phyloP scores from a whole-genome alignment of 805 yeast species.

The Priceomyces carsonii region DNA sequence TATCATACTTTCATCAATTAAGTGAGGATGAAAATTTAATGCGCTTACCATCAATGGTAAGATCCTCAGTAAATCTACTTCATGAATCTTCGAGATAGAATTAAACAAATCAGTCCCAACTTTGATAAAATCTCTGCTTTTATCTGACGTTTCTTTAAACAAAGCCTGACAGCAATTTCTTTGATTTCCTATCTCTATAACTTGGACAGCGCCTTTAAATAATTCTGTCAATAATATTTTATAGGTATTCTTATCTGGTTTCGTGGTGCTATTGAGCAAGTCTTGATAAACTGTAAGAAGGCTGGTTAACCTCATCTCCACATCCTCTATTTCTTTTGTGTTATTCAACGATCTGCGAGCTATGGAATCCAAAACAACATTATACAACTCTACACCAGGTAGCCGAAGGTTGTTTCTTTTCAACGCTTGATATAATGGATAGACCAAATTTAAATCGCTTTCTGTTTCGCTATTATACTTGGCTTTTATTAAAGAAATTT shows the following conservation, averaged over 20 bases:
- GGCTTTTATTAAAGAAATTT: constrained; percentile 18
- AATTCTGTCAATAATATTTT: constrained; percentile 49
- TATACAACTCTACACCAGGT: constrained; percentile 55
- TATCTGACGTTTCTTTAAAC: constrained; percentile 47
- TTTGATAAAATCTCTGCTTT: constrained; percentile 45
- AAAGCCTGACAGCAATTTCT: constrained; percentile 50
- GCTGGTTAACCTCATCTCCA: constrained; percentile 62
- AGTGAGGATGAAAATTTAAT: constrained; percentile 27
- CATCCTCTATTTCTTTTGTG: constrained; percentile 26
- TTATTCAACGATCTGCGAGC: constrained; percentile 50
- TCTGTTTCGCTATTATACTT: constrained; percentile 14
- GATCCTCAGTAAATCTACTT: constrained; percentile 30
- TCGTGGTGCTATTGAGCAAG: constrained; percentile 41
- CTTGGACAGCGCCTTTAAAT: constrained; percentile 47
- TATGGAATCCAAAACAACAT: constrained; percentile 56
- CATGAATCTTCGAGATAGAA: constrained; percentile 43
- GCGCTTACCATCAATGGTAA: constrained; percentile 37
- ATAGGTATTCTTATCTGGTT: constrained; percentile 59
- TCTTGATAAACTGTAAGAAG: constrained; percentile 70
- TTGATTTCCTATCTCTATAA: constrained; percentile 40
- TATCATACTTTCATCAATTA: constrained; percentile 21
- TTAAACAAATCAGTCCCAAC: constrained; percentile 46
- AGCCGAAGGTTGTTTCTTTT: constrained; percentile 35
- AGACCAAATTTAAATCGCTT: constrained; percentile 30
- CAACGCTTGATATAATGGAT: constrained; percentile 43